These are phyloP conservation scores for Helichrysum umbraculigerum DNA, from an alignment of 129 eudicot genomes.

Conservation along the genomic window DNA sequence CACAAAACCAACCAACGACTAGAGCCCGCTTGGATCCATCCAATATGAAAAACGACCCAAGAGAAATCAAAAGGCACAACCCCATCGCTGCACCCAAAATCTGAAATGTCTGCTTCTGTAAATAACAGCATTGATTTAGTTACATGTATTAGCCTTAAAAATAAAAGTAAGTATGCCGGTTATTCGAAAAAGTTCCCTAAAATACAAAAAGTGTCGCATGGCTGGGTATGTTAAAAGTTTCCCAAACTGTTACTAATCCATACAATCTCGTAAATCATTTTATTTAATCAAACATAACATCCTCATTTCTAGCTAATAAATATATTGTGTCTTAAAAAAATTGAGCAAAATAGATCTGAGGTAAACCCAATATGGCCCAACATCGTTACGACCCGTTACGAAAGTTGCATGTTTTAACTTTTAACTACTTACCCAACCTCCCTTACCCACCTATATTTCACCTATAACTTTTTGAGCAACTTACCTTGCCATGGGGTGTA, in stretches of 20 bases:
- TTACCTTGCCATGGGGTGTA: conserved; percentile 57
- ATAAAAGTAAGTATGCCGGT: neutral
- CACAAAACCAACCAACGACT: conserved; percentile 86
- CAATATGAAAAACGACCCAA: conserved; percentile 36
- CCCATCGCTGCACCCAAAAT: conserved; percentile 36
- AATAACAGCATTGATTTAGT: neutral
- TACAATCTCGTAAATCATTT: too few species aligned
- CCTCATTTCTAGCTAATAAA: too few species aligned
- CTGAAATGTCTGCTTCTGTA: conserved; percentile 54
- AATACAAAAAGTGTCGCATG: neutral
- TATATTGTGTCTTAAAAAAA: too few species aligned
- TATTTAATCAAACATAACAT: too few species aligned
- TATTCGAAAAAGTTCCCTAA: neutral
- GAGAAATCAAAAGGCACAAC: conserved; percentile 41
- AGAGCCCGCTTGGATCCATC: conserved; percentile 31
- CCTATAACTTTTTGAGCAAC: neutral
- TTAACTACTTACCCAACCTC: neutral
- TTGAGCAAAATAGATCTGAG: too few species aligned
- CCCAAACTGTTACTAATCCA: too few species aligned
- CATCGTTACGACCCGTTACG: neutral
- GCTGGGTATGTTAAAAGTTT: too few species aligned
- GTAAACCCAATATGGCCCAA: too few species aligned
- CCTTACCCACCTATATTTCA: neutral
- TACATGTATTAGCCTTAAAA: neutral
- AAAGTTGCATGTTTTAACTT: neutral